Base-by-base conservation (phyloP, 257 asterid species). In the Fraxinus cuspidata region DNA sequence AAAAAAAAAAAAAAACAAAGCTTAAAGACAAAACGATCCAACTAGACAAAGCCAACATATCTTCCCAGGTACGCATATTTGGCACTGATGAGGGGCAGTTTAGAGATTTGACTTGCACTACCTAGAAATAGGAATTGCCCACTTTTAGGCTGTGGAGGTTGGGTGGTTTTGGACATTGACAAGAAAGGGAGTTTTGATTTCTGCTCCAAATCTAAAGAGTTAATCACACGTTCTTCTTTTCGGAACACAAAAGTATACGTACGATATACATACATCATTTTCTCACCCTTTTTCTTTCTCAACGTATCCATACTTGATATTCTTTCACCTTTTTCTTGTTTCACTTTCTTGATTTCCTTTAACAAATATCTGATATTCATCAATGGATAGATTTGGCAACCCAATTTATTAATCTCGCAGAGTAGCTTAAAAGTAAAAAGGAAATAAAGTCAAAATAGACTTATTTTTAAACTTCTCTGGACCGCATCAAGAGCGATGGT, bases 111-210 rank as follows among this genome's bases (percentile, higher is more conserved):
- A 58, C 3, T 28, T 7, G 44, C 13, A 2, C 27, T 29, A 64
- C 42, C 42, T 37, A 37, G 35, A 27, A 37, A 38, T 70, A 44
- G 70, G 58, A 72, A 44, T 28, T 67, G 75, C 72, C 71, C 40
- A 71, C 63, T 73, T 58, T 72, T 76, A 76, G 81, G 79, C 15
- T 21, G 44, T 27, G 40, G 79, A n/a, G 11, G 29, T 2, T 13
- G 8, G 10, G 40, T 7, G 67, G 67, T 7, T 51, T 56, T 56
- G 29, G 29, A 56, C 56, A 25, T 76, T 83, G 37, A 58, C 81
- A 72, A 74, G 47, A 49, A 38, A 51, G 69, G 72, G 7, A 60
- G 74, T 47, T 78, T 7, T 37, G 40, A 37, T 37, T 37, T 37
- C 40, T 37, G 11, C 40, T 1, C 40, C 40, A 37, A 37, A 37